Conservation (phyloP, 2,329 filamentous ascomycete genomes). For the Diaporthe australafricana region DNA sequence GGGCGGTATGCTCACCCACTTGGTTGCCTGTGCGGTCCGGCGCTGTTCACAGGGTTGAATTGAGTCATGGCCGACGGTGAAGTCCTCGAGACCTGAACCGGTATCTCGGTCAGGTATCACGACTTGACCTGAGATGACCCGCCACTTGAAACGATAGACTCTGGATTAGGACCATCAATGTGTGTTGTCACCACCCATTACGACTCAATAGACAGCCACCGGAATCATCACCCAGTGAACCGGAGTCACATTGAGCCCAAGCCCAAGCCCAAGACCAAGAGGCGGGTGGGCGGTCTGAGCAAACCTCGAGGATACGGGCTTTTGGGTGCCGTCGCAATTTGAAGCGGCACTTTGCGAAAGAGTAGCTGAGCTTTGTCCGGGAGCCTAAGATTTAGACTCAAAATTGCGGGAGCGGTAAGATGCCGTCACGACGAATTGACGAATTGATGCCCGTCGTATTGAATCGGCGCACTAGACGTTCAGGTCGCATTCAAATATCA, state of each 20-base stretch:
- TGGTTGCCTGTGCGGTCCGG: background rate
- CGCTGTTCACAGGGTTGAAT: constrained; percentile 2
- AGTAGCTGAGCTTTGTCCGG: background rate
- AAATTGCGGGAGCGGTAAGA: constrained; percentile 25
- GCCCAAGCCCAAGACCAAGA: constrained; percentile 1
- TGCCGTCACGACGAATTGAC: background rate
- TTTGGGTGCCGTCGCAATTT: background rate
- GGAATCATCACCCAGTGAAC: constrained; percentile 20
- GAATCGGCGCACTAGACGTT: background rate
- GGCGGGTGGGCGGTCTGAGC: constrained; percentile 11
- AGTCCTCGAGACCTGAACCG: constrained; percentile 16
- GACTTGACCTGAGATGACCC: constrained; percentile 21
- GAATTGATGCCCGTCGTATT: constrained; percentile 7
- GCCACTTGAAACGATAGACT: constrained; percentile 10
- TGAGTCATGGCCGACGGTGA: constrained; percentile 13
- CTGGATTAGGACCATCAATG: background rate
- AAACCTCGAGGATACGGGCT: background rate
- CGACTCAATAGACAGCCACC: constrained; percentile 21
- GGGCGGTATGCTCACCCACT: background rate
- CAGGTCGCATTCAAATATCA: constrained; percentile 17
- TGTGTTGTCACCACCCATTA: constrained; percentile 22
- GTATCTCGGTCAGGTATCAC: constrained; percentile 27
- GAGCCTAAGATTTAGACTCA: constrained; percentile 2
- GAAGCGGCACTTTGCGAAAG: constrained; percentile 16
- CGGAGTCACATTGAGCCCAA: constrained; percentile 16